Conservation (phyloP, 2,329 filamentous ascomycete species). For the Fusarium verrucosum region DNA sequence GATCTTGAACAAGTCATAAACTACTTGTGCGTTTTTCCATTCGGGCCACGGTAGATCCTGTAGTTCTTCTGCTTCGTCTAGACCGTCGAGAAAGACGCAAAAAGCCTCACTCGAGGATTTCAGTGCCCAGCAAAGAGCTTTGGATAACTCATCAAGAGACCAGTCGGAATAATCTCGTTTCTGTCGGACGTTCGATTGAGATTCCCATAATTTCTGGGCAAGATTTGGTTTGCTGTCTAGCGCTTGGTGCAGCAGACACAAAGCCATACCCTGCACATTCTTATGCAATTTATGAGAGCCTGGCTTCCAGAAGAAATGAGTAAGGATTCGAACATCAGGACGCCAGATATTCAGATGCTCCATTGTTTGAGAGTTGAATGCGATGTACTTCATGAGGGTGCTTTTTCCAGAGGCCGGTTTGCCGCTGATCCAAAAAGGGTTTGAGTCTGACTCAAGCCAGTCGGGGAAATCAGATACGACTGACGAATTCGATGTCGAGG, state of each 20-base stretch:
- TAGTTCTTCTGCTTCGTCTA: background rate
- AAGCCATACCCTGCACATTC: background rate
- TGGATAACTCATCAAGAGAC: background rate
- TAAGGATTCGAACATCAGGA: background rate
- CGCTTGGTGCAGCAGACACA: background rate
- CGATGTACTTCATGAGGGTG: background rate
- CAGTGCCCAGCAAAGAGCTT: fast-evolving
- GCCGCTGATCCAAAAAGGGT: background rate
- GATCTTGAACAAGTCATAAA: background rate
- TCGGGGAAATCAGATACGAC: fast-evolving
- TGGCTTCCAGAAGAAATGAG: background rate
- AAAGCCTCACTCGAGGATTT: fast-evolving
- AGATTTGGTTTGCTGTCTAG: background rate
- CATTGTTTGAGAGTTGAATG: fast-evolving
- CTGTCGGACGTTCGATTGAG: background rate
- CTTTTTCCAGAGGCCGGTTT: background rate
- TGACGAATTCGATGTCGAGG: too few relatives aligned
- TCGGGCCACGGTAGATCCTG: background rate
- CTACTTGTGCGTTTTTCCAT: background rate
- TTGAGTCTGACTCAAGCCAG: background rate
- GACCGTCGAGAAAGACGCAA: background rate
- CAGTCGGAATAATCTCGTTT: background rate
- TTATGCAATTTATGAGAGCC: background rate
- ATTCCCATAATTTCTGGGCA: background rate
- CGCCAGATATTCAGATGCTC: background rate